A percentile compares a stretch with the other conserved stretches of the same genome.
Conservation (phyloP, 2,329 filamentous ascomycete genomes). For the Xylaria sp. region DNA sequence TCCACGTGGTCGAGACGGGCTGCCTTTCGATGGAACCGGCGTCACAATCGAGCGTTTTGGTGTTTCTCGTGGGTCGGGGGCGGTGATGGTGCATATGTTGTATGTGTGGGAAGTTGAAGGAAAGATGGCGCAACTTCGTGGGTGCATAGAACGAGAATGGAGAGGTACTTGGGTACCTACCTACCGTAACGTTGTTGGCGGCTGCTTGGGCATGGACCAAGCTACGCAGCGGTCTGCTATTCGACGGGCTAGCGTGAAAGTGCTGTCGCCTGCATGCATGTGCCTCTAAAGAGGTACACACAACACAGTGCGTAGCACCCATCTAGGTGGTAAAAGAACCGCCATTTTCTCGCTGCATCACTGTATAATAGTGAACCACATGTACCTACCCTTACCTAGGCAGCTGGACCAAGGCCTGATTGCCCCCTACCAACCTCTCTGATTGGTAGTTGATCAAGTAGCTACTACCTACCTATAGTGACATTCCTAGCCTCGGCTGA, state of each 20-base stretch:
- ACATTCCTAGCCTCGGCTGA: constrained; percentile 9
- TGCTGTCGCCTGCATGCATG: constrained; percentile 13
- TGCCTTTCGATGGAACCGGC: constrained; percentile 1
- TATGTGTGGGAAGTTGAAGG: constrained; percentile 34
- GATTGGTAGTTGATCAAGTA: neutral
- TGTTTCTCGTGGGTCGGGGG: constrained; percentile 17
- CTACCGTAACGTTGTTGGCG: constrained; percentile 39
- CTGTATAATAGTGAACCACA: neutral
- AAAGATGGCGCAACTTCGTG: constrained; percentile 35
- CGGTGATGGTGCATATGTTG: constrained; percentile 23
- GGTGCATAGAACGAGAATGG: constrained; percentile 33
- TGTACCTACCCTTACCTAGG: neutral
- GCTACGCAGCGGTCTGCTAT: constrained; percentile 50
- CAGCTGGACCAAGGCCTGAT: neutral
- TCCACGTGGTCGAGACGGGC: constrained; percentile 30
- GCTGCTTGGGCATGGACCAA: constrained; percentile 45
- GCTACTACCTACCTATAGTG: constrained; percentile 12
- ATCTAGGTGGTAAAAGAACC: neutral
- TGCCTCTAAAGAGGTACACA: constrained; percentile 14
- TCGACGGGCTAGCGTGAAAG: constrained; percentile 39
- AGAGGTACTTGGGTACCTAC: constrained; percentile 30
- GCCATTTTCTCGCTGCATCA: neutral
- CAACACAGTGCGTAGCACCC: neutral
- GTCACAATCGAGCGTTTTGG: constrained; percentile 14
- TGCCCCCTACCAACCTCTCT: neutral